Percentiles rank a stretch among this genome's conserved stretches.
These are phyloP conservation scores for Daldinia loculata DNA, from an alignment of 495 filamentous ascomycete genomes.

Conservation along the genomic window DNA sequence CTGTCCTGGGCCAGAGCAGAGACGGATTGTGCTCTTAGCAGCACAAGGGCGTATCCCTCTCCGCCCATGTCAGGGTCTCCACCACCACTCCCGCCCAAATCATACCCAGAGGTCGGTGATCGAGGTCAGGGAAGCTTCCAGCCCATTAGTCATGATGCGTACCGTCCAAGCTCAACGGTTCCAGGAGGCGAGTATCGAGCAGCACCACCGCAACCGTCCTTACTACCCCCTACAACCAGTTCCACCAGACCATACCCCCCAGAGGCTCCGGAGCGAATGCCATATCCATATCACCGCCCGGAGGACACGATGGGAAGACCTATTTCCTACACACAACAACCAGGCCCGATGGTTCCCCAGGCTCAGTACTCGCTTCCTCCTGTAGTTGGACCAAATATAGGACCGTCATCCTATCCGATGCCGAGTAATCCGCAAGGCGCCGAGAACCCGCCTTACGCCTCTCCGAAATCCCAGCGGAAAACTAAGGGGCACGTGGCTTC, in stretches of 20 bases:
- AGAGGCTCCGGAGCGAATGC: conserved; percentile 51
- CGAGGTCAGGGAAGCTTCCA: conserved; percentile 62
- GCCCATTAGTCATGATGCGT: conserved; percentile 58
- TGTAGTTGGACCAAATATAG: conserved; percentile 45
- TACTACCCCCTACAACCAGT: conserved; percentile 44
- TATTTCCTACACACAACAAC: conserved; percentile 50
- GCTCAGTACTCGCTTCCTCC: conserved; percentile 49
- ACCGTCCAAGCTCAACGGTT: conserved; percentile 52
- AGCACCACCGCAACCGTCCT: conserved; percentile 45
- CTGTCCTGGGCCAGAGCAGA: conserved; percentile 72
- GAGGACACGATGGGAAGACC: conserved; percentile 50
- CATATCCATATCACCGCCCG: conserved; percentile 51
- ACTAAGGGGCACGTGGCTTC: conserved; percentile 96
- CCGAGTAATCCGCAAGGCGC: conserved; percentile 45
- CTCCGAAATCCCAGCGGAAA: conserved; percentile 77
- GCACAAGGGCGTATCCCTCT: conserved; percentile 72
- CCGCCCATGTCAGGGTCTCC: conserved; percentile 88
- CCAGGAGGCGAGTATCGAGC: conserved; percentile 54
- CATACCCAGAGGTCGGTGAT: conserved; percentile 67
- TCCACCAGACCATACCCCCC: conserved; percentile 45
- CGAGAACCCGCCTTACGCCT: conserved; percentile 52
- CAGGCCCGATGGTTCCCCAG: conserved; percentile 43
- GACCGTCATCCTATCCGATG: conserved; percentile 50
- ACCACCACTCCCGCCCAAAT: conserved; percentile 70
- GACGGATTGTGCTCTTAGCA: conserved; percentile 68